Conservation (phyloP, 2,329 filamentous ascomycete genomes). For the Hirsutella rhossiliensis region DNA sequence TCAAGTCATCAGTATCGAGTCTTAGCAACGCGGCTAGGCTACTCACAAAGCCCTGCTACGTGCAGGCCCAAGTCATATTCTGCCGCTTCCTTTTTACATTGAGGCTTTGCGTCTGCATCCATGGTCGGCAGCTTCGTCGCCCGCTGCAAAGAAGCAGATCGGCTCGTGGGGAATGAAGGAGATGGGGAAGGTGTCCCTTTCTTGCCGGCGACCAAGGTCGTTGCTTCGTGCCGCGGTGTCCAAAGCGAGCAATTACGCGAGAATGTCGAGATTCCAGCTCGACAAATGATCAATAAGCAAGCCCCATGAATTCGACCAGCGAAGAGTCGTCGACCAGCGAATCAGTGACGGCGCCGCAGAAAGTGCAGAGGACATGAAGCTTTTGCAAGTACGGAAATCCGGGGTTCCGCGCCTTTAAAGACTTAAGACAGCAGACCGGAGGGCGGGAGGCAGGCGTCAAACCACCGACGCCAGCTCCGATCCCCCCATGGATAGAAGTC, state of each 20-base stretch:
- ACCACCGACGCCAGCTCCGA: too few relatives aligned
- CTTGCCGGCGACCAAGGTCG: not conserved
- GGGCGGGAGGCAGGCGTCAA: too few relatives aligned
- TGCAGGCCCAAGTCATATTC: conserved; percentile 16
- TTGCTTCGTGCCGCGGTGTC: too few relatives aligned
- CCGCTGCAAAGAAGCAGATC: too few relatives aligned
- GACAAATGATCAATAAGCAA: not conserved
- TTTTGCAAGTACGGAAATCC: not conserved
- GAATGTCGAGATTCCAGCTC: not conserved
- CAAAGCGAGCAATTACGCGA: too few relatives aligned
- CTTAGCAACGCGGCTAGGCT: not conserved
- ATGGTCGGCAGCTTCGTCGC: not conserved
- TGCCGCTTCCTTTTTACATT: conserved; percentile 11
- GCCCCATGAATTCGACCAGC: not conserved
- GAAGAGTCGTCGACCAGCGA: not conserved
- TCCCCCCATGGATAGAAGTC: too few relatives aligned
- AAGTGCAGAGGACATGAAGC: not conserved
- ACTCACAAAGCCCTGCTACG: conserved; percentile 18
- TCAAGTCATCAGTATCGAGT: not conserved
- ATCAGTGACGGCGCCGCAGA: not conserved
- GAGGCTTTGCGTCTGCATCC: conserved; percentile 12
- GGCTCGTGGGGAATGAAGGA: too few relatives aligned
- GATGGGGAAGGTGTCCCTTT: too few relatives aligned
- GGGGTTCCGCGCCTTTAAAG: not conserved
- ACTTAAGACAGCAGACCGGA: too few relatives aligned